These are phyloP conservation scores for Lathyrus tuberosus DNA, from an alignment of 306 rosid species.

Conservation along the genomic window DNA sequence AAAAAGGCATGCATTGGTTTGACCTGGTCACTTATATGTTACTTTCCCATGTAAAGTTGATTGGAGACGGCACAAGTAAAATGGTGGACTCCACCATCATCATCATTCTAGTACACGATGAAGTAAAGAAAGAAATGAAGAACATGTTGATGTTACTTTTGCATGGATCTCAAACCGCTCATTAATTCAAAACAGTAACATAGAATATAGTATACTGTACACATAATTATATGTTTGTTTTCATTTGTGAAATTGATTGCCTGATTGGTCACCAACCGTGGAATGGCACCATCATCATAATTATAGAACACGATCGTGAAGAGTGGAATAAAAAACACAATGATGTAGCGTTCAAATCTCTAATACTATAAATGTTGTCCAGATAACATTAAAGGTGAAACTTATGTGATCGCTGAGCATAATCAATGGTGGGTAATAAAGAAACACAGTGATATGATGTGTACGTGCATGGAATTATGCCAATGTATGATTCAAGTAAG, in stretches of 20 bases:
- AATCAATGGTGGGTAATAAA: no score
- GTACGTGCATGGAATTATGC: no score
- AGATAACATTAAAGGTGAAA: no score
- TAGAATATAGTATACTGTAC: background rate
- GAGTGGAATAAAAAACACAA: background rate
- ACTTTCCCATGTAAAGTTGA: background rate
- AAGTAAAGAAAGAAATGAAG: conserved; percentile 2
- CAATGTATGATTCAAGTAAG: no score
- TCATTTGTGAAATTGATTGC: background rate
- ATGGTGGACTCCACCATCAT: background rate
- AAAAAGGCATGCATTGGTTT: background rate
- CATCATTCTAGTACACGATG: background rate
- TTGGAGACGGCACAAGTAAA: background rate
- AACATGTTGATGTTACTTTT: background rate
- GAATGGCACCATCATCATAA: conserved; percentile 3
- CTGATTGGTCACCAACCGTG: background rate
- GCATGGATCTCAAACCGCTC: background rate
- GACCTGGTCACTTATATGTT: background rate
- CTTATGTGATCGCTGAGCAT: no score
- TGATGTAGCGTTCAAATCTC: background rate
- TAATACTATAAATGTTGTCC: no score
- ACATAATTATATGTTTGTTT: background rate
- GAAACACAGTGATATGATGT: no score
- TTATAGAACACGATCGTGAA: background rate
- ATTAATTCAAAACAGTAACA: background rate